Base-by-base conservation (phyloP, 345 rosid genomes). In the Populus deltoides region DNA sequence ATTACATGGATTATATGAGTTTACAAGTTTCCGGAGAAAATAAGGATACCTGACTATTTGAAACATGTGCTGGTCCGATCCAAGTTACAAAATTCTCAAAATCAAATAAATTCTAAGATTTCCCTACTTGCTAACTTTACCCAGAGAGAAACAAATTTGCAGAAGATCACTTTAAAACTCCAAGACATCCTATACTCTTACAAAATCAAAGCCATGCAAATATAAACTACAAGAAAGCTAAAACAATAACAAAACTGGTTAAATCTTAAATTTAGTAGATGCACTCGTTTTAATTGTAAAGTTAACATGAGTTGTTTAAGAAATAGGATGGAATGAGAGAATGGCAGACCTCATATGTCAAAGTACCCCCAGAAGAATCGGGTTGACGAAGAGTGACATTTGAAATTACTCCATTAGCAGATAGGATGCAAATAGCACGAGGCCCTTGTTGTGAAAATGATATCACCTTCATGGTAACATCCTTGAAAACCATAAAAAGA, bases 361-460 rank as follows among this genome's bases (percentile, higher is more conserved):
- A 86, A 80, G 99, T 97, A 68, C 99, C 99, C 1, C 99, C 99
- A 1, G 99, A 97, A 47, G 98, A 91, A 89, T 97, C 97, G 20
- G 98, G 95, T 75, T 92, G 99, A n/a, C 97, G 94, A 84, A 97
- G 95, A 1, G 98, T 97, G 68, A 94, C 98, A 63, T 92, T 93
- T 49, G 99, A 96, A 79, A 96, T 90, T 20, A 91, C 90, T 39
- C 99, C 99, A 36, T 91, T 96, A 17, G 99, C 98, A 47, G 97
- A 93, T 71, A 96, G 87, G 75, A 96, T 88, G 71, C 99, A 96
- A 75, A 96, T 90, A n/a, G 97, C 88, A 71, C 98, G 90, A 78
- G 99, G 97, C 78, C 99, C 99, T 97, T 92, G 97, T 83, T 97
- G 99, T 61, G 97, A 97, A 87, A 97, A 97, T 66, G 99, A 94